Base-by-base conservation (phyloP, 2,329 filamentous ascomycete genomes). In the Ceratocystis albifundus region DNA sequence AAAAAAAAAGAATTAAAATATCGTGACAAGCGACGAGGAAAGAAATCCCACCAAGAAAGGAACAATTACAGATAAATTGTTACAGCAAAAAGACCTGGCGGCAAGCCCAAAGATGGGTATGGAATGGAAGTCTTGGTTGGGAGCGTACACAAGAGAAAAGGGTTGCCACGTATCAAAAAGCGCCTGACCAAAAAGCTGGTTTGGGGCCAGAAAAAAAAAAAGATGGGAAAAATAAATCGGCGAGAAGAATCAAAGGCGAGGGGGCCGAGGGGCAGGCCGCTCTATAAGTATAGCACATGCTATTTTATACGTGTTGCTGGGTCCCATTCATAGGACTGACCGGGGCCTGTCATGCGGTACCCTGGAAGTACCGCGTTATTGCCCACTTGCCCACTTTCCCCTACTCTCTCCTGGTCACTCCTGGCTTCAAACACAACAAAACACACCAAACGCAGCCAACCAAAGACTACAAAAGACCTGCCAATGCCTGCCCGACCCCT, bases 271-370 rank as follows among this genome's bases (percentile, higher is more conserved):
- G 76, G 76, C 75, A 76, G 74, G 75, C 74, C 73, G 73, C 74
- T 75, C 75, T 76, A 77, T 77, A 76, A 76, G 75, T 75, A 74
- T 74, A 72, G 66, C 74, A 72, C 74, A 72, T 77, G 74, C 75
- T 77, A 75, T 77, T 77, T 77, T 77, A 77, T 77, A 77, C 76
- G 76, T 75, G 75, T 67, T 67, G 57, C 63, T 63, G 44, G 64
- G 63, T 50, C 57, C 41, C 36, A 41, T 55, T 65, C 41, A 63
- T 30, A 50, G 59, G 46, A 45, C 2, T 22, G 36, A 44, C 61
- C 65, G 30, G 50, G 66, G 30, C 61, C 63, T 53, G 36, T 57
- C 22, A 30, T 30, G 28, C 57, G 32, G 66, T 68, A 68, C 63
- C 57, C 45, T 53, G 41, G 22, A 68, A 68, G 66, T 68, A 68